Base-by-base conservation (phyloP, 805 yeast genomes). In the Zygoascus tannicola region DNA sequence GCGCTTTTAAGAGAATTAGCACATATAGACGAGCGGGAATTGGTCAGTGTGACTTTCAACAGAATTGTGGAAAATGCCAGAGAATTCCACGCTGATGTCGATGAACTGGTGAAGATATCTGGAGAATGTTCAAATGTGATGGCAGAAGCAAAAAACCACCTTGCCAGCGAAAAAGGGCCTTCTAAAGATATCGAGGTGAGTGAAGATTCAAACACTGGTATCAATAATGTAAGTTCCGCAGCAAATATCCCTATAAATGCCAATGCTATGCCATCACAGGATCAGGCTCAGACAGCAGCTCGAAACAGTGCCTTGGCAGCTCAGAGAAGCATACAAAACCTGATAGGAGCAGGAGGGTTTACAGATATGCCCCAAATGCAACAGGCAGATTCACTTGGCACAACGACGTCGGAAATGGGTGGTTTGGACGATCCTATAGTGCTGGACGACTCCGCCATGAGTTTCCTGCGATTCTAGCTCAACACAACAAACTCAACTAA, bases 281-380 rank as follows among this genome's bases (percentile, higher is more conserved):
- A 33, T 7, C 15, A n/a, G 32, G 21, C 16, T 21, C 21, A 37
- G 14, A 22, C 19, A 14, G 33, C 40, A 16, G 32, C 40, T 21
- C 16, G 40, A 5, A 37, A 37, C 20, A 26, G 22, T 15, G 40
- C 40, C 10, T 14, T 37, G 3, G 40, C 40, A n/a, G 40, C 40
- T 22, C 40, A 37, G 32, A 12, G 40, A 19, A 21, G 30, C n/a
- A 37, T 37, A n/a, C 40, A 37, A 21, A 37, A 26, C 22, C 40
- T 37, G 20, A 37, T 37, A 21, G 40, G 40, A 15, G 32, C 21
- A 5, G 32, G 33, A 14, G 19, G 15, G 19, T 26, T 26, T 12
- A 26, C 7, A 8, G 30, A 26, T 26, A 26, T 8, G 7, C 10
- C 12, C 30, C 30, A 26, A 12, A 7, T 12, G 30, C 12, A 7